phyloP scores from a whole-genome alignment of 106 monocot species.

The Allium sativum region DNA sequence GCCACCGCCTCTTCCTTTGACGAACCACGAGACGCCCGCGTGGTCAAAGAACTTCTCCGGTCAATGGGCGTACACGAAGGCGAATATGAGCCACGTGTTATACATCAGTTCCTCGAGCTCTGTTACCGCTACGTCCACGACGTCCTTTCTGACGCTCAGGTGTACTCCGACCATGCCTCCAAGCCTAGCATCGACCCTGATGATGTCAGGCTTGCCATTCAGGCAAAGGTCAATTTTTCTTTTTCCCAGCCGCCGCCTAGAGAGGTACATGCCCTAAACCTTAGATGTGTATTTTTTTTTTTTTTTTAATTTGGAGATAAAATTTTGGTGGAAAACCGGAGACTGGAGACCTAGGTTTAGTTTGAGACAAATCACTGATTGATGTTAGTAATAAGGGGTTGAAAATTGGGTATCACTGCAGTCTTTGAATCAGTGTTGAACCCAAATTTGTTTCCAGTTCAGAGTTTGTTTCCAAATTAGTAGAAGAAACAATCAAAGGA shows the following conservation, averaged over 20 bases:
- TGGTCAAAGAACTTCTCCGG: constrained; percentile 67
- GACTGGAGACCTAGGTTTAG: no score
- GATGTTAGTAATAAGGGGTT: no score
- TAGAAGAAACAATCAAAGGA: no score
- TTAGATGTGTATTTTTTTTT: constrained; percentile 2
- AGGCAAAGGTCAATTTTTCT: constrained; percentile 85
- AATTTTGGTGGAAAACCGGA: background rate
- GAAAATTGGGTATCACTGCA: no score
- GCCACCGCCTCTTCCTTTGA: constrained; percentile 5
- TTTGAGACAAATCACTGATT: no score
- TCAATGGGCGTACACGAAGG: constrained; percentile 83
- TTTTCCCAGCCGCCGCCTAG: constrained; percentile 99
- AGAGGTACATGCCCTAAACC: constrained; percentile 46
- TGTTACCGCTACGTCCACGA: constrained; percentile 90
- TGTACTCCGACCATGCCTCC: constrained; percentile 86
- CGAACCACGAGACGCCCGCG: constrained; percentile 73
- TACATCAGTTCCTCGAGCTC: constrained; percentile 87
- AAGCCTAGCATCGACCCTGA: constrained; percentile 75
- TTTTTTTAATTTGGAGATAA: background rate
- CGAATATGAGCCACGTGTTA: constrained; percentile 76
- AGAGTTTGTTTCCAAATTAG: no score
- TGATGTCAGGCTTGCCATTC: constrained; percentile 88
- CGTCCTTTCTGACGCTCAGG: constrained; percentile 69
- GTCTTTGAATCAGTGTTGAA: no score
- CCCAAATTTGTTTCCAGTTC: no score